Evolutionary conservation across 768 basidiomycete genomes (phyloP).

Genomic region (Trametes villosa): DNA sequence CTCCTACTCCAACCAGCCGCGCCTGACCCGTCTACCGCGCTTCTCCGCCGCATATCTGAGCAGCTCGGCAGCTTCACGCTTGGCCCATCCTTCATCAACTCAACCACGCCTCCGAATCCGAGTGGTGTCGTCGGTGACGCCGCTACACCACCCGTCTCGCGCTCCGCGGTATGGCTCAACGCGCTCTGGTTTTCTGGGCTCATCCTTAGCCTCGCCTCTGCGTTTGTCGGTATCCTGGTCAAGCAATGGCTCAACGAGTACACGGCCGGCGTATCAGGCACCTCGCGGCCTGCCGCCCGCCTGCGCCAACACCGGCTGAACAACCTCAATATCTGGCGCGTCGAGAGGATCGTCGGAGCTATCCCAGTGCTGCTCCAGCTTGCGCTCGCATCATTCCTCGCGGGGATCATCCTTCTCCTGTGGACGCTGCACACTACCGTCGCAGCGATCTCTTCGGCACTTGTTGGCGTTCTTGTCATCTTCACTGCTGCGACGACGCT

Average conservation of each 20-base stretch:
- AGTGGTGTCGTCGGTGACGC: background rate
- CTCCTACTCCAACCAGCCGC: conserved; percentile 18
- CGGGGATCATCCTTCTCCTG: conserved; percentile 23
- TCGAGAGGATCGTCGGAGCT: conserved; percentile 11
- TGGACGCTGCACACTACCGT: conserved; percentile 20
- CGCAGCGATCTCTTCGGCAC: background rate
- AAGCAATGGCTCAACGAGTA: conserved; percentile 34
- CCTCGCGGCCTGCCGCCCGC: background rate
- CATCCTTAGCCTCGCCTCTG: conserved; percentile 28
- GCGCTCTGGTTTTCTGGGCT: conserved; percentile 33
- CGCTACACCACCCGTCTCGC: background rate
- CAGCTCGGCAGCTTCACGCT: conserved; percentile 14
- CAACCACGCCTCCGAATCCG: background rate
- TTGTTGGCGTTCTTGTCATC: background rate
- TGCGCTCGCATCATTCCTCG: conserved; percentile 26
- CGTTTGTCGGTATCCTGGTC: conserved; percentile 32
- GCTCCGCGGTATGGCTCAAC: conserved; percentile 13
- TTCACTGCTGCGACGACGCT: background rate
- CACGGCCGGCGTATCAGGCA: background rate
- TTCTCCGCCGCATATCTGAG: conserved; percentile 10
- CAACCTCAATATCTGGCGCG: conserved; percentile 22
- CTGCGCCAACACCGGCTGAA: conserved; percentile 26
- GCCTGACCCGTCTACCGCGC: background rate
- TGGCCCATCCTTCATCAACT: conserved; percentile 16
- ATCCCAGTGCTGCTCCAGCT: conserved; percentile 28